Conservation (phyloP, 2,329 filamentous ascomycete species). For the Sporothrix brunneoviolacea region DNA sequence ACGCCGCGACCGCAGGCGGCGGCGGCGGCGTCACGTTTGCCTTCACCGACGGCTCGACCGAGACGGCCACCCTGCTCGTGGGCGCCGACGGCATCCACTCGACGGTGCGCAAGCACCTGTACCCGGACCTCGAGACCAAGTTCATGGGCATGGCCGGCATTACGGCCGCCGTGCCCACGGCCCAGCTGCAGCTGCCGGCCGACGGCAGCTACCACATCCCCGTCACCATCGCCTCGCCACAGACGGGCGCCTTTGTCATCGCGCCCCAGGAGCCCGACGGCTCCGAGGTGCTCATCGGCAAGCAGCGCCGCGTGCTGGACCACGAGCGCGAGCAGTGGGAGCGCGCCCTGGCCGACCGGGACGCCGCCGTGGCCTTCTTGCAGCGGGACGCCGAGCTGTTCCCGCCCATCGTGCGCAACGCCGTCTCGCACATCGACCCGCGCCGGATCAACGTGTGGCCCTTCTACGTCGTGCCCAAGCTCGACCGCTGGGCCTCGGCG, state of each 20-base stretch:
- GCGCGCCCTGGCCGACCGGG: conserved; percentile 32
- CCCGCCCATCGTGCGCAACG: too few species aligned
- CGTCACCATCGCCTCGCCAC: conserved; percentile 35
- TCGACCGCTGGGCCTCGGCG: conserved; percentile 37
- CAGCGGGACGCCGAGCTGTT: conserved; percentile 28
- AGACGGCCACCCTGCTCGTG: conserved; percentile 35
- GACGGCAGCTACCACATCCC: conserved; percentile 31
- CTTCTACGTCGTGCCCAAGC: conserved; percentile 41
- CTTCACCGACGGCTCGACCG: too few species aligned
- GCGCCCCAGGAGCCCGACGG: conserved; percentile 42
- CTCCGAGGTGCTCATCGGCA: conserved; percentile 42
- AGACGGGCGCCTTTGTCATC: conserved; percentile 41
- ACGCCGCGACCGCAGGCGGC: too few species aligned
- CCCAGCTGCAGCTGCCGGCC: conserved; percentile 29
- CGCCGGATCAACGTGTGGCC: conserved; percentile 41
- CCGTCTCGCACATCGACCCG: conserved; percentile 24
- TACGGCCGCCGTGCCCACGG: conserved; percentile 24
- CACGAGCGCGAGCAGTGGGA: conserved; percentile 38
- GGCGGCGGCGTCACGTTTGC: too few species aligned
- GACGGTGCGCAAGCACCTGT: conserved; percentile 39
- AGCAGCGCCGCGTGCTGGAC: conserved; percentile 33
- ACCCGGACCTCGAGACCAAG: conserved; percentile 39
- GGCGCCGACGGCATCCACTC: conserved; percentile 49
- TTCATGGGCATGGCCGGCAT: conserved; percentile 44
- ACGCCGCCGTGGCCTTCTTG: conserved; percentile 28